phyloP scores from a whole-genome alignment of 805 yeast species.

The Saturnispora silvae region DNA sequence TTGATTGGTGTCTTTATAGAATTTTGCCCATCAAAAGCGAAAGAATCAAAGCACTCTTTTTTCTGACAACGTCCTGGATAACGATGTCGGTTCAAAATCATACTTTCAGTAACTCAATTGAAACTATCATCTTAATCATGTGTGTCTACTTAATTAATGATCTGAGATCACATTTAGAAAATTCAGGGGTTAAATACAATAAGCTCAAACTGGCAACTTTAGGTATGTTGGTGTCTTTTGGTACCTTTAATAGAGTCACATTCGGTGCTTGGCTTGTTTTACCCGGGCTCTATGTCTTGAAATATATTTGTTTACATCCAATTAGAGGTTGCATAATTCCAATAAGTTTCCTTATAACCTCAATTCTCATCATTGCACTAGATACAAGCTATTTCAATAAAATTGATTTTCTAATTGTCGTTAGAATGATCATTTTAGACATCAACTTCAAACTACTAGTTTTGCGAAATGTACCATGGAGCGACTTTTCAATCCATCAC shows the following conservation, averaged over 20 bases:
- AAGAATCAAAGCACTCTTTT: conserved; percentile 32
- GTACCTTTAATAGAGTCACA: conserved; percentile 77
- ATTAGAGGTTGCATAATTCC: conserved; percentile 29
- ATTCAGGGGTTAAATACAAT: neutral
- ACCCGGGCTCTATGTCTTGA: conserved; percentile 43
- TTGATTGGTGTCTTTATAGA: conserved; percentile 23
- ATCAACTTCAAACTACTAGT: conserved; percentile 2
- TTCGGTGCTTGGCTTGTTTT: conserved; percentile 64
- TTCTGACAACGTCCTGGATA: conserved; percentile 51
- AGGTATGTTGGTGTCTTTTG: conserved; percentile 51
- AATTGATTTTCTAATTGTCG: conserved; percentile 1
- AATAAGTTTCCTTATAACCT: conserved; percentile 27
- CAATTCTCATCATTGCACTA: conserved; percentile 30
- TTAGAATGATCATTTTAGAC: neutral
- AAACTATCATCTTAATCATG: conserved; percentile 46
- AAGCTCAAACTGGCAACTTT: conserved; percentile 16
- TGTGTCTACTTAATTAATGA: conserved; percentile 38
- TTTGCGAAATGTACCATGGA: neutral
- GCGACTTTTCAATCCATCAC: neutral
- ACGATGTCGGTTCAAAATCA: conserved; percentile 77
- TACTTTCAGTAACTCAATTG: conserved; percentile 81
- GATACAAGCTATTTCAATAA: conserved; percentile 40
- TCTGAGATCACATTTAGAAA: conserved; percentile 16
- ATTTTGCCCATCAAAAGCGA: conserved; percentile 27
- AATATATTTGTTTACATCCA: conserved; percentile 27